These are phyloP conservation scores for Trichosanthes cucumerina DNA, from an alignment of 306 rosid species.

Conservation along the genomic window DNA sequence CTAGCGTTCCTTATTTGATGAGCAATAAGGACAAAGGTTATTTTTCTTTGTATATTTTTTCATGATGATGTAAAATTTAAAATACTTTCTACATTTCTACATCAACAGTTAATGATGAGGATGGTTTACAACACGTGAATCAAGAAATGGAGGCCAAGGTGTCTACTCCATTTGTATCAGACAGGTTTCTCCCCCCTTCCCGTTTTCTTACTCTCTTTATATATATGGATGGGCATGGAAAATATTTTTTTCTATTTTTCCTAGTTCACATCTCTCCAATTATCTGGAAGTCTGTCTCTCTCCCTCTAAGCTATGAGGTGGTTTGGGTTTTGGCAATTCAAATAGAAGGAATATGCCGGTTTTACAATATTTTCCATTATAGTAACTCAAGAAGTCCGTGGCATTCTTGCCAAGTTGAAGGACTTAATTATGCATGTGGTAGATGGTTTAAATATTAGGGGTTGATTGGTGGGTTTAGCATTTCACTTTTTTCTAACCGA, in stretches of 20 bases:
- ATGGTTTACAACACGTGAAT: constrained; percentile 84
- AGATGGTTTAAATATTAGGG: background rate
- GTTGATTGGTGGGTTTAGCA: background rate
- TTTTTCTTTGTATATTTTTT: background rate
- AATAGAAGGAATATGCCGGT: background rate
- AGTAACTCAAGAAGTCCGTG: background rate
- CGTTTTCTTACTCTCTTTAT: background rate
- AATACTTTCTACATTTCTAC: constrained; percentile 16
- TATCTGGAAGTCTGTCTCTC: background rate
- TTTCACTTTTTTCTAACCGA: background rate
- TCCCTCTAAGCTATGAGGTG: background rate
- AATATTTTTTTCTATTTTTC: background rate
- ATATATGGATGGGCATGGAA: background rate
- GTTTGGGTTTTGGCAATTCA: background rate
- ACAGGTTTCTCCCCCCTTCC: constrained; percentile 35
- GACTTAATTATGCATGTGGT: background rate
- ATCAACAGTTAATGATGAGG: constrained; percentile 77
- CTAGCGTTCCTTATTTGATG: constrained; percentile 15
- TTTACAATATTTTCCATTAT: background rate
- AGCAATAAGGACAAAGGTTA: constrained; percentile 13
- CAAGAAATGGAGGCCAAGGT: constrained; percentile 88
- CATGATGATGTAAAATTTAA: background rate
- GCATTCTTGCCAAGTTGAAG: background rate
- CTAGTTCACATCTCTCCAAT: background rate
- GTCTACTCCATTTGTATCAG: constrained; percentile 54